A percentile compares a stretch with the other conserved stretches of the same genome.
These are phyloP conservation scores for Stachybotrys echinatus DNA, from an alignment of 2,329 filamentous ascomycete genomes.

Conservation along the genomic window DNA sequence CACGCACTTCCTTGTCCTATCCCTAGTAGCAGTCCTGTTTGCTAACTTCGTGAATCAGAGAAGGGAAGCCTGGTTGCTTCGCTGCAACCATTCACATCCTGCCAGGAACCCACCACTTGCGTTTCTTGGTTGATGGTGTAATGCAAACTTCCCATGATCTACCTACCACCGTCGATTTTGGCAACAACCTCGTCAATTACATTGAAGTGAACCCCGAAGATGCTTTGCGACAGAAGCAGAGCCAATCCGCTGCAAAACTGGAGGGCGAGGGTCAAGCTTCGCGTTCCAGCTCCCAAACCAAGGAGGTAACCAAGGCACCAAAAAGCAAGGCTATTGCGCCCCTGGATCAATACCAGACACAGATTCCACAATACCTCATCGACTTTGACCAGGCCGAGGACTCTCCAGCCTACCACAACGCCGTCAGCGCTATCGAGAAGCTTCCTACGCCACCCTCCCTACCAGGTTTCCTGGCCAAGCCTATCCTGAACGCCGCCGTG, in stretches of 20 bases:
- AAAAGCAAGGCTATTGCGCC: conserved; percentile 52
- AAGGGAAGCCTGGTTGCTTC: conserved; percentile 58
- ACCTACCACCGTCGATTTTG: conserved; percentile 94
- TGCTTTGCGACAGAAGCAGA: conserved; percentile 33
- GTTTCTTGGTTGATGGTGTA: conserved; percentile 90
- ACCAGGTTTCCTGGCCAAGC: conserved; percentile 88
- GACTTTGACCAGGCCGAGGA: conserved; percentile 87
- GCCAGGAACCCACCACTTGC: conserved; percentile 92
- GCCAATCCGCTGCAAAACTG: conserved; percentile 20
- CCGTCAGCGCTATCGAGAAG: conserved; percentile 69
- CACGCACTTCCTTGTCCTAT: not conserved
- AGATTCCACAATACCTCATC: conserved; percentile 78
- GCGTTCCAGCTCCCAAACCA: conserved; percentile 17
- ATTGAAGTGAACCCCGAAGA: conserved; percentile 86
- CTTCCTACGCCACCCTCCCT: conserved; percentile 79
- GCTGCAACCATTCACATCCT: conserved; percentile 76
- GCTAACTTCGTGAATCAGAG: conserved; percentile 26
- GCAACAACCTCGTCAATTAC: conserved; percentile 97
- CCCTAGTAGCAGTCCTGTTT: not conserved
- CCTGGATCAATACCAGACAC: conserved; percentile 59
- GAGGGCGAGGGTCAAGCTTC: conserved; percentile 10
- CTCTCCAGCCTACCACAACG: conserved; percentile 66
- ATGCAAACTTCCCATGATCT: conserved; percentile 85
- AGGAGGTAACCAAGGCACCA: conserved; percentile 37
- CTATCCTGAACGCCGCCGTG: conserved; percentile 85